These are phyloP conservation scores for Danielia oregonensis DNA, from an alignment of 805 yeast genomes.

Conservation along the genomic window DNA sequence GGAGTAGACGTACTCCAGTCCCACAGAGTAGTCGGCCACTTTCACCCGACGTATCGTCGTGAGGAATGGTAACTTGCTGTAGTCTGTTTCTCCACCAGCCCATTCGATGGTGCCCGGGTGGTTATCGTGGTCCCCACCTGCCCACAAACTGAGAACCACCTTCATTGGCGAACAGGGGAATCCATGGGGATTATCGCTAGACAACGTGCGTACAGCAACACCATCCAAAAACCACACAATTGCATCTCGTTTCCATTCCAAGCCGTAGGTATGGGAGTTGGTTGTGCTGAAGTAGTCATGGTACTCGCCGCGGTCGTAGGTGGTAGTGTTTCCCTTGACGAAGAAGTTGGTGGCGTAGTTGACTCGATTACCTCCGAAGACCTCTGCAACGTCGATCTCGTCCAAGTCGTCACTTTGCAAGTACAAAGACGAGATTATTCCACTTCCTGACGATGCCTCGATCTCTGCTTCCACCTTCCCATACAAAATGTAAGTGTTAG, in stretches of 20 bases:
- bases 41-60: constrained; percentile 25
- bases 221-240: constrained; percentile 32
- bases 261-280: constrained; percentile 25
- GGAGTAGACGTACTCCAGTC: constrained; percentile 23
- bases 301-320: constrained; percentile 33
- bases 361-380: constrained; percentile 32
- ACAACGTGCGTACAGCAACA: constrained; percentile 20
- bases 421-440: constrained; percentile 38
- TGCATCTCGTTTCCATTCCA: constrained; percentile 34
- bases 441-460: constrained; percentile 28
- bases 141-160: constrained; percentile 37
- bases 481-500: constrained; percentile 29
- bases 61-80: constrained; percentile 25
- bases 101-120: constrained; percentile 34
- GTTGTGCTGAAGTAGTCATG: constrained; percentile 21
- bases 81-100: constrained; percentile 39
- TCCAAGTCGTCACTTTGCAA: constrained; percentile 42
- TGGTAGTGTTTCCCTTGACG: constrained; percentile 35
- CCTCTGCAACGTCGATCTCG: constrained; percentile 39
- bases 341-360: constrained; percentile 37
- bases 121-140: constrained; percentile 37
- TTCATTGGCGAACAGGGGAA: constrained; percentile 36
- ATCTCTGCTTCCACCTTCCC: constrained; percentile 38
- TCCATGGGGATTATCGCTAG: constrained; percentile 20
- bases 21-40: constrained; percentile 27